Evolutionary conservation across 2,329 filamentous ascomycete genomes (phyloP), one percentile per base, ranked within the genome.

Genomic region (Pseudogymnoascus sp.): DNA sequence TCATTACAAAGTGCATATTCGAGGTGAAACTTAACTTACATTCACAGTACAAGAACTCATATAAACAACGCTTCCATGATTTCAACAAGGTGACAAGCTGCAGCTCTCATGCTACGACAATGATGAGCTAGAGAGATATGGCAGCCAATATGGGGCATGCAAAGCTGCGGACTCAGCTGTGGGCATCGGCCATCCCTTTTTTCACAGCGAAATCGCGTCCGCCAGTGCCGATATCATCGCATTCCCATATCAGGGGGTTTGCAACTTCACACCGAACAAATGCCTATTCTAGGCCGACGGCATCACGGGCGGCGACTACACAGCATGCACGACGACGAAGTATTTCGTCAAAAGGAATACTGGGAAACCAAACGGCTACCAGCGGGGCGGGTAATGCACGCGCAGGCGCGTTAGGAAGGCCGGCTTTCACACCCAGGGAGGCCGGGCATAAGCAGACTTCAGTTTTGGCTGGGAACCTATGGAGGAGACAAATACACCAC

Each of bases 81-180:
- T 56, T 56, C 50, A 35, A 56, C 50, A 56, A 56, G 50, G 50
- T 56, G 50, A 56, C 50, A 56, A 35, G 50, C 50, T 56, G 50
- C 50, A 33, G 28, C 28, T 35, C 50, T 56, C 50, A 14, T 56
- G 50, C 50, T 18, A 56, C 50, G 28, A 56, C 16, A 35, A 56
- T 21, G n/a, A 21, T 35, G 50, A 56, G 50, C 50, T 56, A 56
- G 50, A 56, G 50, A 56, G 50, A 56, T 5, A 56, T 56, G 50
- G 50, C 50, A 35, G 50, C 50, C 28, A 56, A 56, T 35, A 56
- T 56, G 50, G 50, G 28, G 28, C 28, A 56, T 35, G 50, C 28
- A 5, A 56, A 56, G 50, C 50, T 56, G 50, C 50, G 28, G 10
- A 56, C 50, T 33, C 50, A 33, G 50, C 50, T 56, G 28, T 56